Percentiles rank a stretch among this genome's conserved stretches.
Evolutionary conservation across 805 yeast species (phyloP).

Genomic region (Teunomyces panamensis): DNA sequence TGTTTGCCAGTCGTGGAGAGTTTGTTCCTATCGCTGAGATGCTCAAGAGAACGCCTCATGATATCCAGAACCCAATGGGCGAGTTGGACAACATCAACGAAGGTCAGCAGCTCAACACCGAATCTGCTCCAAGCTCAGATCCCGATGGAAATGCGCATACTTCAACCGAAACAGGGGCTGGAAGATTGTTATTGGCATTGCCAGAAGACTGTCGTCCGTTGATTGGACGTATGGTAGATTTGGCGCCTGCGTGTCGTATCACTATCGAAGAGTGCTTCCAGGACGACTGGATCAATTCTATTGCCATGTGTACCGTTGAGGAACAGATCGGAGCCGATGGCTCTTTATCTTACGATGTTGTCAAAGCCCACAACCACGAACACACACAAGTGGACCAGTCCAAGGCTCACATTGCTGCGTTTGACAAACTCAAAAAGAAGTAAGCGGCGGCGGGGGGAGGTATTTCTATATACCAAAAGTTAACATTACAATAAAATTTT

Average conservation of each 20-base stretch:
- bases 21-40: conserved; percentile 58
- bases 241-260: conserved; percentile 84
- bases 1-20: conserved; percentile 75
- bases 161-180: conserved; percentile 66
- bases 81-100: conserved; percentile 12
- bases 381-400: conserved; percentile 91
- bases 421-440: conserved; percentile 77
- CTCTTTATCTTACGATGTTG: conserved; percentile 33
- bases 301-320: conserved; percentile 68
- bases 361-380: conserved; percentile 57
- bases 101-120: conserved; percentile 15
- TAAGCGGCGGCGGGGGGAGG: conserved; percentile 12
- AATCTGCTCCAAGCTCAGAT: conserved; percentile 10
- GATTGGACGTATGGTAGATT: conserved; percentile 72
- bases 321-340: conserved; percentile 38
- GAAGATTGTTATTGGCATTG: conserved; percentile 64
- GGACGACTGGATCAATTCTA: conserved; percentile 64
- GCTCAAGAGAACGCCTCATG: conserved; percentile 50
- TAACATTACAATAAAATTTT: no score
- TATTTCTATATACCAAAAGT: no score
- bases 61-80: conserved; percentile 15
- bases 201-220: conserved; percentile 68
- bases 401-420: conserved; percentile 92
- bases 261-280: conserved; percentile 75
- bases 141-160: conserved; percentile 50